A percentile compares a stretch with the other conserved stretches of the same genome.
These are phyloP conservation scores for Metschnikowia cerradonensis DNA, from an alignment of 805 yeast genomes.

Conservation along the genomic window DNA sequence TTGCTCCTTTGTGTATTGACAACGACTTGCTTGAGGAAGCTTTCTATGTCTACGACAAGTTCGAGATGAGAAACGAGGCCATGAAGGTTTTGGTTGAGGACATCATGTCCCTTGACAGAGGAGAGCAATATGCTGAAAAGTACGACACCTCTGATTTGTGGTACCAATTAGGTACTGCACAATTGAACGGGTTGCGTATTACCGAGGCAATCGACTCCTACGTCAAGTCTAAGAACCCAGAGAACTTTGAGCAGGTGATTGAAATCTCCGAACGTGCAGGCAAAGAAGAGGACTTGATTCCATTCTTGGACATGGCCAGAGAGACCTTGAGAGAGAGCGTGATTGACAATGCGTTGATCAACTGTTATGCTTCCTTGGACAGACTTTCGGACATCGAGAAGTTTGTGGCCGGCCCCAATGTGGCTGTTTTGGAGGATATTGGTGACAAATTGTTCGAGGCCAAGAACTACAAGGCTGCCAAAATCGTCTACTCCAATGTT, in stretches of 20 bases:
- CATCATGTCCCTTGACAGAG: slow-evolving; percentile 90
- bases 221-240: slow-evolving; percentile 86
- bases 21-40: slow-evolving; percentile 91
- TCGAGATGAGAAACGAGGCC: slow-evolving; percentile 73
- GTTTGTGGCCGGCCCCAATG: slow-evolving; percentile 81
- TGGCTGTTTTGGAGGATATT: slow-evolving; percentile 85
- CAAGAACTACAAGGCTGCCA: slow-evolving; percentile 88
- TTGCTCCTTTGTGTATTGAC: slow-evolving; percentile 87
- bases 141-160: slow-evolving; percentile 81
- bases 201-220: slow-evolving; percentile 91
- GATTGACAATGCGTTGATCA: slow-evolving; percentile 87
- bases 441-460: slow-evolving; percentile 87
- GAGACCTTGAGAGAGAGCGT: slow-evolving; percentile 83
- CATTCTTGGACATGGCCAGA: slow-evolving; percentile 88
- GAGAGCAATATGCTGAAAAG: slow-evolving; percentile 88
- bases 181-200: slow-evolving; percentile 86
- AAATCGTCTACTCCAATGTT: slow-evolving; percentile 75
- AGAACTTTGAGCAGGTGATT: slow-evolving; percentile 85
- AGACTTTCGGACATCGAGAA: slow-evolving; percentile 77
- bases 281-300: slow-evolving; percentile 87
- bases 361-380: slow-evolving; percentile 78
- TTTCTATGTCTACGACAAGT: slow-evolving; percentile 83
- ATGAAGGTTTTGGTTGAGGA: slow-evolving; percentile 89
- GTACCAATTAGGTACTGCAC: slow-evolving; percentile 95
- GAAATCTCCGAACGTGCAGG: slow-evolving; percentile 94